phyloP scores from a whole-genome alignment of 2,329 filamentous ascomycete genomes.

The Ilyonectria sp. region DNA sequence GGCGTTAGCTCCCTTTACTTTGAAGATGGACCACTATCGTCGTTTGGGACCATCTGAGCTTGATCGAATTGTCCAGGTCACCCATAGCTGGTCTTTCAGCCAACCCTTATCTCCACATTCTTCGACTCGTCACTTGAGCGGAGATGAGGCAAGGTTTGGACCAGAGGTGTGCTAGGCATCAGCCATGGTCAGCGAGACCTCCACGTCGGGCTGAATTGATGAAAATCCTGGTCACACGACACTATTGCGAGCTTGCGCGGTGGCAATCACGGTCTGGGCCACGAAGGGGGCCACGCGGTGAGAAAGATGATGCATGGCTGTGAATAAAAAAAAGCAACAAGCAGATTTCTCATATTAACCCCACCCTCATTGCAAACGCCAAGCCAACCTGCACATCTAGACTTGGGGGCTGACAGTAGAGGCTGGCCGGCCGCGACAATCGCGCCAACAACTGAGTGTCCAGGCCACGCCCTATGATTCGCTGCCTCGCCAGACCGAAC shows the following conservation, averaged over 20 bases:
- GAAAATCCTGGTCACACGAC: background rate
- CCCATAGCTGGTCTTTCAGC: background rate
- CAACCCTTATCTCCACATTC: background rate
- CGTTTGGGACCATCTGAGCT: background rate
- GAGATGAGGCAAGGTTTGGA: background rate
- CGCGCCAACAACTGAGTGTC: background rate
- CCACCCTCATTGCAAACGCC: background rate
- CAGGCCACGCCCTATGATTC: background rate
- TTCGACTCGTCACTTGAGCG: background rate
- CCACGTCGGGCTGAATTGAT: background rate
- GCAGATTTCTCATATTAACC: background rate
- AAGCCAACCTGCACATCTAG: background rate
- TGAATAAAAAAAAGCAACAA: background rate
- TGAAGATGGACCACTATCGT: background rate
- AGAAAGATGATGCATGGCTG: background rate
- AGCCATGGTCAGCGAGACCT: background rate
- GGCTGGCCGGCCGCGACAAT: background rate
- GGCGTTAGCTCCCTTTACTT: too few relatives aligned
- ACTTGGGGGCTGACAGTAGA: background rate
- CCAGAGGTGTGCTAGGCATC: conserved; percentile 1
- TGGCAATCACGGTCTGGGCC: background rate
- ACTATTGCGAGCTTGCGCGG: background rate
- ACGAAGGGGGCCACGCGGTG: background rate
- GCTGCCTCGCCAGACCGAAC: background rate
- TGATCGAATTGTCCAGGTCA: too few relatives aligned